Conservation (phyloP, 2,329 filamentous ascomycete species). For the Sphaerulina vaccinii region DNA sequence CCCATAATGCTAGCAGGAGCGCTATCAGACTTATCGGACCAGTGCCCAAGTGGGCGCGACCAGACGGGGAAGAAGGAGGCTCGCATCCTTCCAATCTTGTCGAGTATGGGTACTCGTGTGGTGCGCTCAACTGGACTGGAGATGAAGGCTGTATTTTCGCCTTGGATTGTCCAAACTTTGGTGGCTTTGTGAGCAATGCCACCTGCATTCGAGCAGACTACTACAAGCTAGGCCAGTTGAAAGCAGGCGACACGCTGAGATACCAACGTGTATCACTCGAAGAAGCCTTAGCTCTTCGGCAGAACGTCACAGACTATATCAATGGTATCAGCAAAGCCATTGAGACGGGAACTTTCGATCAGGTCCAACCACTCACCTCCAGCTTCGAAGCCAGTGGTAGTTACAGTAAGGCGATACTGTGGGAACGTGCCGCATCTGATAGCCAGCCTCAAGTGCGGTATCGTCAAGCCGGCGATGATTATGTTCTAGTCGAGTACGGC, state of each 20-base stretch:
- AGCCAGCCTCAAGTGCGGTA: constrained; percentile 34
- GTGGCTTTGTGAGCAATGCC: constrained; percentile 58
- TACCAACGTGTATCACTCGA: constrained; percentile 54
- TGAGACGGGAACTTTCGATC: constrained; percentile 35
- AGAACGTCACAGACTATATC: constrained; percentile 48
- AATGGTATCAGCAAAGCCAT: constrained; percentile 44
- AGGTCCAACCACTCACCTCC: constrained; percentile 36
- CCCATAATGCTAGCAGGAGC: constrained; percentile 60
- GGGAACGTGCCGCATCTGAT: constrained; percentile 31
- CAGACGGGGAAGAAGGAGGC: constrained; percentile 62
- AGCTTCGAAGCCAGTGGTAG: constrained; percentile 27
- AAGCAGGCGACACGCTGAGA: constrained; percentile 56
- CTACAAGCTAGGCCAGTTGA: constrained; percentile 63
- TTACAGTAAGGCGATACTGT: constrained; percentile 33
- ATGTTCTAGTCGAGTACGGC: constrained; percentile 59
- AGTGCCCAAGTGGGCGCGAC: constrained; percentile 57
- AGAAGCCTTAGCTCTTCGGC: constrained; percentile 50
- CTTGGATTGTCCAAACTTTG: constrained; percentile 59
- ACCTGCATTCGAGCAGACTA: constrained; percentile 58
- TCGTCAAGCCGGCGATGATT: constrained; percentile 48
- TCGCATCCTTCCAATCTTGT: constrained; percentile 55
- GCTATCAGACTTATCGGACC: constrained; percentile 62
- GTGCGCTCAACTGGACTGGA: constrained; percentile 61
- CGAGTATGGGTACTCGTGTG: constrained; percentile 60
- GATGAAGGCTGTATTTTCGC: constrained; percentile 62